Evolutionary conservation across 441 rosid species (phyloP), one percentile per base, ranked within the genome.

Genomic region (Corymbia calophylla): DNA sequence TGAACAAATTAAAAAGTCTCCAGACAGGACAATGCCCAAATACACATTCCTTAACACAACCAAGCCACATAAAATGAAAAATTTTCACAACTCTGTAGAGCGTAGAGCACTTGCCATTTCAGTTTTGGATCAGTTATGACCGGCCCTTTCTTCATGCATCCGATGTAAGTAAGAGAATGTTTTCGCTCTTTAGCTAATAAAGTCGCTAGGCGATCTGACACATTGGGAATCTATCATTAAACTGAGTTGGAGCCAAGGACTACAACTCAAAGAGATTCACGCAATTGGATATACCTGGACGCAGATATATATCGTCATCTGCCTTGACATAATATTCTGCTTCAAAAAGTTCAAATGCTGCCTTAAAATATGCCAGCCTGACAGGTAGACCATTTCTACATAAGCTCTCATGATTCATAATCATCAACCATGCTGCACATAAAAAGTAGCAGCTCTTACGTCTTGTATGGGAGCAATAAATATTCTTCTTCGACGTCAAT

Each of bases 111-210:
- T 53, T 92, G 94, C 98, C 99, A 97, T 91, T 96, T 97, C 93
- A 94, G 58, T 88, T 95, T 96, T 32, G 97, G 97, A 87, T 96
- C 97, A 53, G 97, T 95, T 90, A 97, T 93, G 89, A 97, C 97
- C 11, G 95, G 97, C 68, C 99, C 98, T 94, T 96, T 97, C 95
- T 97, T 97, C 99, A 96, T 97, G 92, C 98, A 95, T 81, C 99
- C 98, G 77, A 97, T 96, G 88, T 95, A 95, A 53, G 96, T 94
- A 87, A 77, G 89, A 2, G 96, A 88, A 89, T 95, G 92, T 51
- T 90, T 91, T 90, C 97, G 93, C 90, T 97, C 98, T 91, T 94
- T 97, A 5, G 96, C 99, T 53, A 97, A 95, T 91, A 97, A 96
- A 81, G 97, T 95, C 14, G 95, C 94, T 87, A 97, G 97, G 23